phyloP scores from a whole-genome alignment of 1,284 basidiomycete species.

The Filobasidium uniguttulatum region DNA sequence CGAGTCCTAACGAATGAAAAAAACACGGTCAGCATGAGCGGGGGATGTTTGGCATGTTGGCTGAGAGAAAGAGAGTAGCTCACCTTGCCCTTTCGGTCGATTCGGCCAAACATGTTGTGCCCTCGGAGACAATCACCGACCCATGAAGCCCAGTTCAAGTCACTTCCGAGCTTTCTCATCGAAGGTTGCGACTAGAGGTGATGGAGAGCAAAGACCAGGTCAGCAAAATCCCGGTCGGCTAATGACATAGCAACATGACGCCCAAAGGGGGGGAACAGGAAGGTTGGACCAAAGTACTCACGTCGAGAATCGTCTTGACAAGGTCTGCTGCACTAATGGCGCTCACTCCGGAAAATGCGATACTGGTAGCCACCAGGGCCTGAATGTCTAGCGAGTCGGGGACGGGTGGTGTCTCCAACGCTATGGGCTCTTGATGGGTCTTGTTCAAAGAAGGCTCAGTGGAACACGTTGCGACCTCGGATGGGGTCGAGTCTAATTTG shows the following conservation, averaged over 20 bases:
- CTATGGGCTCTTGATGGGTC: too few species aligned
- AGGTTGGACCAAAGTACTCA: constrained; percentile 16
- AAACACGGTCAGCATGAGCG: not conserved
- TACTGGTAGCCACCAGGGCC: constrained; percentile 33
- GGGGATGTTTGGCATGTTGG: not conserved
- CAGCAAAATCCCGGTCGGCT: not conserved
- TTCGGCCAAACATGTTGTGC: constrained; percentile 36
- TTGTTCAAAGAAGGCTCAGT: too few species aligned
- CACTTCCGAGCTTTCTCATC: constrained; percentile 25
- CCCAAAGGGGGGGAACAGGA: not conserved
- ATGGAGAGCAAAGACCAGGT: too few species aligned
- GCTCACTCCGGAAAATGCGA: constrained; percentile 37
- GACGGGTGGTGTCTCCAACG: constrained; percentile 11
- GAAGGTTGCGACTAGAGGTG: constrained; percentile 28
- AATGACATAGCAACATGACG: too few species aligned
- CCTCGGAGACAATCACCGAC: constrained; percentile 22
- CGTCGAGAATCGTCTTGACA: constrained; percentile 35
- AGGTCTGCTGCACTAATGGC: constrained; percentile 34
- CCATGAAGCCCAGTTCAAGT: constrained; percentile 30
- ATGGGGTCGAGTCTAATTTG: too few species aligned
- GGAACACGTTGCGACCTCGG: too few species aligned
- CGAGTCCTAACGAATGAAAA: constrained; percentile 22
- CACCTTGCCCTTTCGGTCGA: constrained; percentile 35
- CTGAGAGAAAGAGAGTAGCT: constrained; percentile 4
- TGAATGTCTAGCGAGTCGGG: constrained; percentile 28